Percentiles rank a stretch among this genome's conserved stretches.
Evolutionary conservation across 2,329 filamentous ascomycete genomes (phyloP).

Genomic region (Huntiella decipiens): DNA sequence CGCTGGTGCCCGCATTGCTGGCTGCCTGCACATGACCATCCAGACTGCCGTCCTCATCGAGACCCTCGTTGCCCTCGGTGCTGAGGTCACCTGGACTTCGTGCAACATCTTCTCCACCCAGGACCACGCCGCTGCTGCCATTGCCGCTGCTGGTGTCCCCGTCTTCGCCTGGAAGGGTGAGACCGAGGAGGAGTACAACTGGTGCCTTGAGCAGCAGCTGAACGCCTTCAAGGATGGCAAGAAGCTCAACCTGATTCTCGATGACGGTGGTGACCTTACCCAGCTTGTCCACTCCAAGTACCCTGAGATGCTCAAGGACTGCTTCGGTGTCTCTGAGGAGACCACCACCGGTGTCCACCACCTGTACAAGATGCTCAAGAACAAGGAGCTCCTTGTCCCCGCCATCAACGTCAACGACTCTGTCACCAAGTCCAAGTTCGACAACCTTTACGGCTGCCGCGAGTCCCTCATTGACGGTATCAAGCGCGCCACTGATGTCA

Average conservation of each 20-base stretch:
- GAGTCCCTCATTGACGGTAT: slow-evolving; percentile 98
- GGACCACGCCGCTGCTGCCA: slow-evolving; percentile 94
- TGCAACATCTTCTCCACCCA: slow-evolving; percentile 99
- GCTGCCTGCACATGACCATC: slow-evolving; percentile 99
- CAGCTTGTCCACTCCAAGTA: slow-evolving; percentile 94
- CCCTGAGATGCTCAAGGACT: slow-evolving; percentile 94
- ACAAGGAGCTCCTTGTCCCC: slow-evolving; percentile 71
- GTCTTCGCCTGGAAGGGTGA: slow-evolving; percentile 70
- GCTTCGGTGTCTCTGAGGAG: slow-evolving; percentile 98
- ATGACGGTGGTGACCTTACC: slow-evolving; percentile 95
- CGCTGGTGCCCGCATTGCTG: slow-evolving; percentile 84
- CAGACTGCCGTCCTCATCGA: slow-evolving; percentile 99
- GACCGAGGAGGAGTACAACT: slow-evolving; percentile 99
- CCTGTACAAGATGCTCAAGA: slow-evolving; percentile 95
- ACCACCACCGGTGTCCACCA: slow-evolving; percentile 99
- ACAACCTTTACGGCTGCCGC: slow-evolving; percentile 99
- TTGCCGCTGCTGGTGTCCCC: slow-evolving; percentile 80
- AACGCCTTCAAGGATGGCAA: slow-evolving; percentile 89
- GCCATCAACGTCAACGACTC: slow-evolving; percentile 99
- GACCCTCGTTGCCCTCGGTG: slow-evolving; percentile 83
- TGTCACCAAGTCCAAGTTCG: slow-evolving; percentile 99
- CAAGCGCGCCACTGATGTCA: slow-evolving; percentile 99
- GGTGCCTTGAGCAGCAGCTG: slow-evolving; percentile 98
- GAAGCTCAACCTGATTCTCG: slow-evolving; percentile 95
- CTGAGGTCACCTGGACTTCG: slow-evolving; percentile 95